These are phyloP conservation scores for Curvularia spicifera DNA, from an alignment of 2,329 filamentous ascomycete species.

Conservation along the genomic window DNA sequence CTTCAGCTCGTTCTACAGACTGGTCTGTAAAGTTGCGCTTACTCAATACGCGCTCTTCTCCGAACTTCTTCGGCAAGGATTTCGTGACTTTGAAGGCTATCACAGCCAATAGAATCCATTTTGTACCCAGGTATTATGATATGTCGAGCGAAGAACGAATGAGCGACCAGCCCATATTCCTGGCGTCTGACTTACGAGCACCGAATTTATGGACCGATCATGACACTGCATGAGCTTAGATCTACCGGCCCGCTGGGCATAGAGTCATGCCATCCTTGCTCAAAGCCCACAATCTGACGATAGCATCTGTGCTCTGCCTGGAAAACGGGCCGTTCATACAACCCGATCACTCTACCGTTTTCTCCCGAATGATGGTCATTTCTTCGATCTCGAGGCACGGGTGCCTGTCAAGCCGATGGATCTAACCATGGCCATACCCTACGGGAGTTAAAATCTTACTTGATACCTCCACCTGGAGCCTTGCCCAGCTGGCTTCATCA, in stretches of 20 bases:
- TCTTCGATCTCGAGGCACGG: constrained; percentile 2
- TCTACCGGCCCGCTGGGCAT: constrained; percentile 27
- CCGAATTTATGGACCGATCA: constrained; percentile 7
- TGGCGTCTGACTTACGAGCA: constrained; percentile 19
- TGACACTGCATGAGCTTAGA: constrained; percentile 17
- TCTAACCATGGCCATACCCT: constrained; percentile 14
- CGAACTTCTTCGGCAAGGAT: constrained; percentile 2
- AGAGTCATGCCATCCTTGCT: constrained; percentile 19
- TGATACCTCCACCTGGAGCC: constrained; percentile 7
- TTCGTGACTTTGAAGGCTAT: constrained; percentile 3
- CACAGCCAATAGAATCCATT: constrained; percentile 8
- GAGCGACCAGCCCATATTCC: constrained; percentile 8
- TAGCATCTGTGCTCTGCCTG: constrained; percentile 22
- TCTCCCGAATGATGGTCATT: background rate
- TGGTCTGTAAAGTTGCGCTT: constrained; percentile 7
- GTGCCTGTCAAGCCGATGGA: constrained; percentile 3
- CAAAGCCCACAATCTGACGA: constrained; percentile 19
- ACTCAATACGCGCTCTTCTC: background rate
- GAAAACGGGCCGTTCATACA: constrained; percentile 18
- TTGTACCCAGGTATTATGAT: constrained; percentile 3
- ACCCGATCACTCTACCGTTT: constrained; percentile 15
- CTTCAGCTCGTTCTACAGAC: constrained; percentile 23
- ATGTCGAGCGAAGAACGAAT: constrained; percentile 20
- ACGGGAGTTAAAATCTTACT: constrained; percentile 20
- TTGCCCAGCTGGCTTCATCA: constrained; percentile 17